Conservation (phyloP, 2,329 filamentous ascomycete genomes). For the Stagonosporopsis cucurbitacearum region DNA sequence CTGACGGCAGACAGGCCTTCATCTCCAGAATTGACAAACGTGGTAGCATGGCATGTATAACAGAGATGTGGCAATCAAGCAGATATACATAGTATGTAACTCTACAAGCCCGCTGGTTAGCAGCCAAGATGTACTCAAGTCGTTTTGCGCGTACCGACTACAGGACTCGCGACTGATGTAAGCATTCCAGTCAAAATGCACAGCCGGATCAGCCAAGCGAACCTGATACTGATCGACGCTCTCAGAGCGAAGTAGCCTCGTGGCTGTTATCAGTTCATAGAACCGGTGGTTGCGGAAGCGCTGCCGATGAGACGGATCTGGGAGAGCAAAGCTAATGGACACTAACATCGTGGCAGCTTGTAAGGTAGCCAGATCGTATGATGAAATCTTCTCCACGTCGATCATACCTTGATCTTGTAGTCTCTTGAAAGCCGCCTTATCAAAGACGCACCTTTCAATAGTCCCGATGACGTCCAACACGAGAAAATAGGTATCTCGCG, state of each 20-base stretch:
- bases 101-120: not conserved
- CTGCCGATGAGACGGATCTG: not conserved
- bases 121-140: no score
- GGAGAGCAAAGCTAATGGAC: conserved; percentile 3
- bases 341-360: conserved; percentile 9
- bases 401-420: not conserved
- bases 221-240: not conserved
- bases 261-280: not conserved
- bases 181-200: not conserved
- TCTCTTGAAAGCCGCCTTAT: not conserved
- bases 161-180: not conserved
- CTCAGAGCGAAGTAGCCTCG: not conserved
- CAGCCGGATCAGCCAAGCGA: not conserved
- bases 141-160: not conserved
- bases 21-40: conserved; percentile 5
- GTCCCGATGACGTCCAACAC: not conserved
- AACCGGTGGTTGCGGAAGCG: conserved; percentile 1
- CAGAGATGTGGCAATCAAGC: conserved; percentile 8
- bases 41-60: not conserved
- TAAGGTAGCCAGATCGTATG: not conserved
- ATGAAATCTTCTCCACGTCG: not conserved
- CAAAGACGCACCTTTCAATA: not conserved
- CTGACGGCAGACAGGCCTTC: conserved; percentile 1
- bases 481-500: conserved; percentile 10
- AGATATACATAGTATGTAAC: conserved; percentile 3